A percentile compares a stretch with the other conserved stretches of the same genome.
Conservation (phyloP, 139 green algal genomes). For the Limnomonas spitsbergensis region DNA sequence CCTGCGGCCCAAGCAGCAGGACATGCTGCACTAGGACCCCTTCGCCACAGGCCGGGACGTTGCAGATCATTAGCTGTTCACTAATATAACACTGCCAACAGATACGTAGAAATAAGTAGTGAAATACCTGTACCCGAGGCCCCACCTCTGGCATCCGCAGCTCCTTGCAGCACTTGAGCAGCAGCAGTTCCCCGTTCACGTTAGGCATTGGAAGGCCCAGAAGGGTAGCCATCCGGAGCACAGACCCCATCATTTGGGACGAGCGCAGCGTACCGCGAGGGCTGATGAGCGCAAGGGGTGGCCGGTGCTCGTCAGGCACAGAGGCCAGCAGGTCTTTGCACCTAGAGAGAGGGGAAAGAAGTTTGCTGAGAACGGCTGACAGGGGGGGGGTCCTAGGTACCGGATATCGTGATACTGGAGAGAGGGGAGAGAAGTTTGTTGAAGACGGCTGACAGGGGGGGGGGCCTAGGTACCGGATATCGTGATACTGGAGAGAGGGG, state of each 20-base stretch:
- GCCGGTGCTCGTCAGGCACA: neutral
- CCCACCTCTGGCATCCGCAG: neutral
- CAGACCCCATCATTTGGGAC: neutral
- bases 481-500: neutral
- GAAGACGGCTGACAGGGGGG: too few relatives aligned
- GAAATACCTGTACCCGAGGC: neutral
- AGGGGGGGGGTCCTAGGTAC: too few relatives aligned
- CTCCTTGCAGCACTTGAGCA: neutral
- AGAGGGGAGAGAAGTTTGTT: neutral
- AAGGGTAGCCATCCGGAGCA: neutral
- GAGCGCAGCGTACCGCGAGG: neutral
- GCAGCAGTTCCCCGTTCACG: neutral
- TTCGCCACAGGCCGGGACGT: too few relatives aligned
- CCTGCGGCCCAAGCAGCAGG: neutral
- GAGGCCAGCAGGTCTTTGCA: neutral
- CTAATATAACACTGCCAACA: too few relatives aligned
- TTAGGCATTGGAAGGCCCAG: neutral
- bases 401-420: too few relatives aligned
- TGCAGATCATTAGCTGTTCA: too few relatives aligned
- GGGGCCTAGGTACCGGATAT: too few relatives aligned
- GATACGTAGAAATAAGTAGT: neutral
- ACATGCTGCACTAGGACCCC: neutral
- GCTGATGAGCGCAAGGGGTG: neutral
- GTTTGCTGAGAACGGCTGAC: neutral
- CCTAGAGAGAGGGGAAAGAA: neutral